Percentiles rank a stretch among this genome's conserved stretches.
Evolutionary conservation across 805 yeast species (phyloP).

Genomic region (Tetrapisispora fleetii): DNA sequence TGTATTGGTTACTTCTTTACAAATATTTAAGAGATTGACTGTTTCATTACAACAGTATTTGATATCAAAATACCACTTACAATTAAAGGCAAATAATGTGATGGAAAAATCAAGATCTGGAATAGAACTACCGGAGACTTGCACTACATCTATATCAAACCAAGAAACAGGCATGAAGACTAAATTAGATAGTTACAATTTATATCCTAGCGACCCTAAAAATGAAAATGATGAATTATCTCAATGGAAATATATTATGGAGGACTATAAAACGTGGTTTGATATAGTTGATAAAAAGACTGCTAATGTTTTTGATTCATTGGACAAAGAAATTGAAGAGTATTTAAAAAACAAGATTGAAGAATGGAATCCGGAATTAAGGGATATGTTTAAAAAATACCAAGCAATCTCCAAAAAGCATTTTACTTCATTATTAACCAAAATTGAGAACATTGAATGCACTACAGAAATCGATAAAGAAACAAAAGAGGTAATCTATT

Average conservation of each 20-base stretch:
- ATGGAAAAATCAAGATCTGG: not conserved
- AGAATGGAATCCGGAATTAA: conserved; percentile 25
- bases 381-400: conserved; percentile 29
- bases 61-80: not conserved
- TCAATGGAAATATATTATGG: conserved; percentile 12
- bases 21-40: not conserved
- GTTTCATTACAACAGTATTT: not conserved
- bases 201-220: not conserved
- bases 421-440: conserved; percentile 25
- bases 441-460: conserved; percentile 33
- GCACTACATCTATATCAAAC: not conserved
- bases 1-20: not conserved
- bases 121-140: not conserved
- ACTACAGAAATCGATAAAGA: conserved; percentile 22
- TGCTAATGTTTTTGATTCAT: conserved; percentile 31
- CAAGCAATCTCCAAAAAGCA: conserved; percentile 19
- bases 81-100: not conserved
- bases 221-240: not conserved
- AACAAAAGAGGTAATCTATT: conserved; percentile 27
- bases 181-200: not conserved
- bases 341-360: conserved; percentile 23
- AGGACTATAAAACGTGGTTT: conserved; percentile 32
- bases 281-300: conserved; percentile 31
- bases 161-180: not conserved
- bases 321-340: conserved; percentile 29